These are phyloP conservation scores for Pascua sp. DNA, from an alignment of 1,284 basidiomycete species.

Conservation along the genomic window DNA sequence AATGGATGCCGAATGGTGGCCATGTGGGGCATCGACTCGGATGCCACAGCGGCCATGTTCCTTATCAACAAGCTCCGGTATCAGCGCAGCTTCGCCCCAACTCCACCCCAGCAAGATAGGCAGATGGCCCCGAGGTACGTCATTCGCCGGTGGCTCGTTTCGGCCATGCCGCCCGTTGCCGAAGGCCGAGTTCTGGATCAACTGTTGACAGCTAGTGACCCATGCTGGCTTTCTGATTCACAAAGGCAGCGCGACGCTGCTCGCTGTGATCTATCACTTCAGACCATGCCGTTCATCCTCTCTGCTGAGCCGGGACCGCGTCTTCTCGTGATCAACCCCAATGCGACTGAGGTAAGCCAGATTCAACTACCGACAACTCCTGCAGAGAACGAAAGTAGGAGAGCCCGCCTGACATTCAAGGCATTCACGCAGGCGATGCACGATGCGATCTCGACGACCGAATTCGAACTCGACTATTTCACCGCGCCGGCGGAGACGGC, in stretches of 20 bases:
- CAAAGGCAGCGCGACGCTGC: no score
- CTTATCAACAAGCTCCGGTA: no score
- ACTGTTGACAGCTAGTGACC: no score
- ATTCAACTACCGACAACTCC: accelerated
- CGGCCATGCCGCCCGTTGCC: neutral
- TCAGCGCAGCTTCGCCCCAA: no score
- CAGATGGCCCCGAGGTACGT: no score
- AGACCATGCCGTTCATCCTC: constrained; percentile 11
- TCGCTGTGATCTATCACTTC: no score
- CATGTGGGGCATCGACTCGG: no score
- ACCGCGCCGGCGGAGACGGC: constrained; percentile 48
- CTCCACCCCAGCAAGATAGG: no score
- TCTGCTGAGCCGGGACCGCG: constrained; percentile 7
- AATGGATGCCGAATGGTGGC: no score
- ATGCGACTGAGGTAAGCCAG: constrained; percentile 48
- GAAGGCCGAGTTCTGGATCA: neutral
- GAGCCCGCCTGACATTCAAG: constrained; percentile 4
- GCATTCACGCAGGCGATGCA: constrained; percentile 19
- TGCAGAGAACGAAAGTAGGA: no score
- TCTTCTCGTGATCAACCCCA: constrained; percentile 57
- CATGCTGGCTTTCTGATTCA: no score
- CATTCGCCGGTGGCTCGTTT: neutral
- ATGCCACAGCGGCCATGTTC: no score
- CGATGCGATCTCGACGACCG: neutral
- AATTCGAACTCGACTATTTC: constrained; percentile 40